A percentile compares a stretch with the other conserved stretches of the same genome.
Evolutionary conservation across 2,329 filamentous ascomycete species (phyloP).

Genomic region (Arachnomyces sp.): DNA sequence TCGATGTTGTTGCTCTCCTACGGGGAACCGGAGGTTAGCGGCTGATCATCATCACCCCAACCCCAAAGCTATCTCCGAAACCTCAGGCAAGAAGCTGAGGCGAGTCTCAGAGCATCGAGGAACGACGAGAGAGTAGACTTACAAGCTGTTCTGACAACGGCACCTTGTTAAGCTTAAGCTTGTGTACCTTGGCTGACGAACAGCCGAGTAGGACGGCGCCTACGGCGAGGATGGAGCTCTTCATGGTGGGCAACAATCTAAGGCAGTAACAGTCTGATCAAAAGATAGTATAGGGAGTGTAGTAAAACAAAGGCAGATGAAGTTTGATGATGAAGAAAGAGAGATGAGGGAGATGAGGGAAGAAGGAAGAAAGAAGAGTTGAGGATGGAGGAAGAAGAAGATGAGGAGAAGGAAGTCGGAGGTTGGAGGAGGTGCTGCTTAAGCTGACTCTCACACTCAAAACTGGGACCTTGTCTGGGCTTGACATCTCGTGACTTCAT

Average conservation of each 20-base stretch:
- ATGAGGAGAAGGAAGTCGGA: too few relatives aligned
- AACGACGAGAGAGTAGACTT: constrained; percentile 32
- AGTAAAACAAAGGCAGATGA: too few relatives aligned
- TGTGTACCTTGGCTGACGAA: constrained; percentile 80
- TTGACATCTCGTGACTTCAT: too few relatives aligned
- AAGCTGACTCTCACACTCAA: too few relatives aligned
- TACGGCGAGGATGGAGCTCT: constrained; percentile 70
- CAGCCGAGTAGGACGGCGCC: constrained; percentile 72
- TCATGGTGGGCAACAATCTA: constrained; percentile 52
- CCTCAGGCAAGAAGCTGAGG: constrained; percentile 2
- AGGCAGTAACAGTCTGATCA: too few relatives aligned
- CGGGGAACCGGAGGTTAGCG: not conserved
- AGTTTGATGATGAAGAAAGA: too few relatives aligned
- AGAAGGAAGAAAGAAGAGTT: too few relatives aligned
- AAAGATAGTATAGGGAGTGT: too few relatives aligned
- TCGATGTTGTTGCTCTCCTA: constrained; percentile 72
- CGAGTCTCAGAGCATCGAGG: not conserved
- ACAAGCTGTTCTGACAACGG: constrained; percentile 88
- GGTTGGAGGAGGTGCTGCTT: too few relatives aligned
- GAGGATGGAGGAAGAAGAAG: too few relatives aligned
- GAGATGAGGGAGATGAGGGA: too few relatives aligned
- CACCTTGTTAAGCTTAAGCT: constrained; percentile 96
- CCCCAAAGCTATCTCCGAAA: constrained; percentile 2
- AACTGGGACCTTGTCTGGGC: too few relatives aligned
- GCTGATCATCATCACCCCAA: constrained; percentile 1